phyloP scores from a whole-genome alignment of 441 rosid species.

The Erodium moschatum region DNA sequence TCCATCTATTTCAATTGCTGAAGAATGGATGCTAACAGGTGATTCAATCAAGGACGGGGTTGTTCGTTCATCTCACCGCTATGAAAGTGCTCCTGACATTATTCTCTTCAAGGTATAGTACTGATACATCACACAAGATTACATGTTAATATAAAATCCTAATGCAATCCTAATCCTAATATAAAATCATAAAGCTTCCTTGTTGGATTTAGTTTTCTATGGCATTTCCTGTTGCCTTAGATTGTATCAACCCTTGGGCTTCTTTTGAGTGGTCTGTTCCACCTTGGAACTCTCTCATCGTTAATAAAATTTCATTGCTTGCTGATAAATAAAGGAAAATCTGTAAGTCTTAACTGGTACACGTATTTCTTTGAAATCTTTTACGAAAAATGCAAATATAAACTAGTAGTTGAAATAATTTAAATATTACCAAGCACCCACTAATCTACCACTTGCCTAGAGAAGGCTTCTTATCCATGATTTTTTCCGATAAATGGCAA shows the following conservation, averaged over 20 bases:
- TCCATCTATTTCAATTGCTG: constrained; percentile 79
- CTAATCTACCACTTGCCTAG: not conserved
- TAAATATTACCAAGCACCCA: not conserved
- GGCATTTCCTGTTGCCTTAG: too few species aligned
- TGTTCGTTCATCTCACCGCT: constrained; percentile 78
- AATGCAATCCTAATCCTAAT: too few species aligned
- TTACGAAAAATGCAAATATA: not conserved
- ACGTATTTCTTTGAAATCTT: not conserved
- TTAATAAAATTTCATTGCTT: too few species aligned
- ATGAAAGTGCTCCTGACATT: constrained; percentile 92
- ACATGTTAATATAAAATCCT: constrained; percentile 7
- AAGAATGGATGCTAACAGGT: constrained; percentile 95
- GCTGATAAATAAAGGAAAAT: not conserved
- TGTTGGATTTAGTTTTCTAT: too few species aligned
- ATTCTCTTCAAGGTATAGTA: constrained; percentile 75
- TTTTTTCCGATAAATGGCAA: not conserved
- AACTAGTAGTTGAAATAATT: not conserved
- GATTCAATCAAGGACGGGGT: constrained; percentile 69
- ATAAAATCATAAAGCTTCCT: too few species aligned
- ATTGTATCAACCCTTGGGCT: too few species aligned
- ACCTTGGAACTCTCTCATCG: too few species aligned
- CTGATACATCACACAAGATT: constrained; percentile 9
- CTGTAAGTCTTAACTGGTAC: not conserved
- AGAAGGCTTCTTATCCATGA: not conserved
- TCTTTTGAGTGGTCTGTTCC: too few species aligned